Conservation (phyloP, 345 rosid genomes). For the Moricandia moricandioides region DNA sequence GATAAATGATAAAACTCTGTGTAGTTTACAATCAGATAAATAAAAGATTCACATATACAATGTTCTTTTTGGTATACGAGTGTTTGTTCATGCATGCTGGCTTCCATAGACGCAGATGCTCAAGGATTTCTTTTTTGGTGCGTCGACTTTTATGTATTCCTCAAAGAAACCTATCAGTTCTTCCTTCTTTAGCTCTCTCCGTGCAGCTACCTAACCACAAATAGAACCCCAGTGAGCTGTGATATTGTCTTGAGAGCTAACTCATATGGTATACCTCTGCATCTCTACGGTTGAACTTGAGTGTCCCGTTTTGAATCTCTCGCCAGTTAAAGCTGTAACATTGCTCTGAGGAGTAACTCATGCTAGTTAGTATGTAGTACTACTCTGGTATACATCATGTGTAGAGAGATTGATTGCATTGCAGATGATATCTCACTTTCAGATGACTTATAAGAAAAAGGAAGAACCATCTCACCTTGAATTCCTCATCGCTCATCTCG, state of each 20-base stretch:
- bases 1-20: too few relatives aligned
- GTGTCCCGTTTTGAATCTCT: neutral
- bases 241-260: too few relatives aligned
- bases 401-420: neutral
- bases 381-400: neutral
- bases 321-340: constrained; percentile 33
- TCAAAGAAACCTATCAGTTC: constrained; percentile 72
- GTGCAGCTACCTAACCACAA: constrained; percentile 57
- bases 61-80: neutral
- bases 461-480: constrained; percentile 51
- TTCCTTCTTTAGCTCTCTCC: constrained; percentile 55
- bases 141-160: constrained; percentile 58
- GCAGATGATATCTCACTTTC: neutral
- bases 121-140: constrained; percentile 47
- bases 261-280: neutral
- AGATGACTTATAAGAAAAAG: neutral
- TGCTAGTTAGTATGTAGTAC: neutral
- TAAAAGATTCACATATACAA: neutral
- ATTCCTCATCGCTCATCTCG: constrained; percentile 68
- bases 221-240: neutral
- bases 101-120: constrained; percentile 66
- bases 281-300: neutral
- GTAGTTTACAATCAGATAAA: too few relatives aligned
- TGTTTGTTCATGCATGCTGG: neutral
- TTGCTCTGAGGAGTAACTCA: constrained; percentile 52